Evolutionary conservation across 2,329 filamentous ascomycete species (phyloP), one percentile per base, ranked within the genome.

Genomic region (Ascochyta fabae): DNA sequence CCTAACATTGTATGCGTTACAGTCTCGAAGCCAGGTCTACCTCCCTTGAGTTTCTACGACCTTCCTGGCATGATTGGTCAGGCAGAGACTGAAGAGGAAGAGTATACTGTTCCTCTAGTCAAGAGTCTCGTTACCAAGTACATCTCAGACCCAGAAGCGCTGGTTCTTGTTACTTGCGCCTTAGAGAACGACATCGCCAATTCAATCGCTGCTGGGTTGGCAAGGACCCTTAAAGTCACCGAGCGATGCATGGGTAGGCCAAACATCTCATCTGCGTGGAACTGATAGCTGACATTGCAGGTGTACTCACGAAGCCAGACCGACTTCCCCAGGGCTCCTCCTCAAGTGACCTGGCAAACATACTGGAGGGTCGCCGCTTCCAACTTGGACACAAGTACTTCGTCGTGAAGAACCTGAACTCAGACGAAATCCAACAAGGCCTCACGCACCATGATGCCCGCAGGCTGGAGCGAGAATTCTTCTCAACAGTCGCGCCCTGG

Each of bases 251-350:
- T 80, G 13, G 78, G 69, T 74, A 62, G 29, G 69, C 58, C 3
- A 15, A 4, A 22, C n/a, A n/a, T 23, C 6, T 13, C 19, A 4
- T 5, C 23, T 10, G 5, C 40, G 16, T 12, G 6, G 6, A n/a
- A 2, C 16, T 3, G 5, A 9, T 6, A 35, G 36, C 48, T 36
- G 47, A 47, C 22, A 24, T 24, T 15, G 3, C 1, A 48, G 91
- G 91, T 0, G 89, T 96, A 0, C 81, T 96, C 15, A 96, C 92
- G 0, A 96, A 96, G 67, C 92, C 92, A 0, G 93, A 96, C 59
- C 82, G 89, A 0, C 75, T 92, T 0, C 83, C 86, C 0, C 70
- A 76, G 0, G 81, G 81, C 0, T 79, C 81, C 1, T 77, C 75
- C 0, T 77, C 84, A 0, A 75, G 80, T 0, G 76, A 79, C 0